phyloP scores from a whole-genome alignment of 1,284 basidiomycete genomes.

The Tylopilus sp. region DNA sequence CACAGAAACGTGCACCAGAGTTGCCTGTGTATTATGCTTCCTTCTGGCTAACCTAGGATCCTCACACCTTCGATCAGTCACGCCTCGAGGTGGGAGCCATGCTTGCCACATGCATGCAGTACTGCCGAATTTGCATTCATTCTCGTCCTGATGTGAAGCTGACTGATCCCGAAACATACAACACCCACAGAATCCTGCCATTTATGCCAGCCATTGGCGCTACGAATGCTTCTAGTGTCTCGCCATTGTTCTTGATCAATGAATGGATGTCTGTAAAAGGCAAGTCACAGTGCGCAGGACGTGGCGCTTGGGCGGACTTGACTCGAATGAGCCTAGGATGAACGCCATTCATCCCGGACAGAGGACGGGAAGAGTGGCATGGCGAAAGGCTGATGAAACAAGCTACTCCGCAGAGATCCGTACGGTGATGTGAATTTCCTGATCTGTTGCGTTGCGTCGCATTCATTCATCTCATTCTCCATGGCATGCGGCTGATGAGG shows the following conservation, averaged over 20 bases:
- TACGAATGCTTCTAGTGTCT: conserved; percentile 18
- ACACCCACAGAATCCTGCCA: conserved; percentile 26
- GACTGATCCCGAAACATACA: conserved; percentile 19
- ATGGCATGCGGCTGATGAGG: conserved; percentile 21
- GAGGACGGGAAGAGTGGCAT: conserved; percentile 14
- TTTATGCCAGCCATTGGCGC: conserved; percentile 23
- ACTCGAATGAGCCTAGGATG: conserved; percentile 14
- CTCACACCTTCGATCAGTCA: conserved; percentile 34
- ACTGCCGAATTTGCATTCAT: conserved; percentile 33
- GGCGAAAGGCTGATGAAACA: conserved; percentile 14
- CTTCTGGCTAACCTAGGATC: conserved; percentile 24
- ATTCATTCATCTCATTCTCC: conserved; percentile 26
- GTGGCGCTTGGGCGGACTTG: conserved; percentile 31
- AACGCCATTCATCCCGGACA: conserved; percentile 21
- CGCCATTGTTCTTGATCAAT: conserved; percentile 23
- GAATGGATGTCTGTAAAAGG: conserved; percentile 11
- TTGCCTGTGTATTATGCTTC: conserved; percentile 16
- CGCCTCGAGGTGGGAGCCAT: conserved; percentile 36
- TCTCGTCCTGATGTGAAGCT: conserved; percentile 27
- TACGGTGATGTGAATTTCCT: conserved; percentile 13
- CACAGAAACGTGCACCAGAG: conserved; percentile 24
- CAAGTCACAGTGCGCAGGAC: conserved; percentile 30
- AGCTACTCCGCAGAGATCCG: conserved; percentile 17
- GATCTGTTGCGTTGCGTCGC: conserved; percentile 16
- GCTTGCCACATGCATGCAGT: conserved; percentile 32